Evolutionary conservation across 192 early-diverging fungal species (phyloP).

Genomic region (Tieghemiomyces parasiticus): DNA sequence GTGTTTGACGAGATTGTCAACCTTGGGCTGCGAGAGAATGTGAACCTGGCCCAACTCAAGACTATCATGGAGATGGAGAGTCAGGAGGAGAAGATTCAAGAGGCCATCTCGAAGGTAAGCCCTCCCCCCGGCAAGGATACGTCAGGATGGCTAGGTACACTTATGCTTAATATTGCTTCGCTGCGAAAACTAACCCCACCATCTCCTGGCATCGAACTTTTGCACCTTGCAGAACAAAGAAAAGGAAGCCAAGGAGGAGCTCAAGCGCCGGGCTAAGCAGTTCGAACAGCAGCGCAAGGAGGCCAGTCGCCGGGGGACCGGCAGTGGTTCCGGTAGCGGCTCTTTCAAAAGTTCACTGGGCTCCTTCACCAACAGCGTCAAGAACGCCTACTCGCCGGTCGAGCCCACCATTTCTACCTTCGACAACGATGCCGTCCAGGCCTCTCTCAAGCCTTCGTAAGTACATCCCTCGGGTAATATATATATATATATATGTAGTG

Average conservation of each 20-base stretch:
- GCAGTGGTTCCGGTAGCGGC: constrained; percentile 16
- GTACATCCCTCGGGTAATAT: too few species aligned
- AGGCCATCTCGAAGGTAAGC: constrained; percentile 72
- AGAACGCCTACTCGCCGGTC: constrained; percentile 12
- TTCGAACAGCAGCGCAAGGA: constrained; percentile 85
- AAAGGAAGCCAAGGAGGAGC: constrained; percentile 91
- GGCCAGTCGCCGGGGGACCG: constrained; percentile 37
- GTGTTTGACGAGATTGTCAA: constrained; percentile 95
- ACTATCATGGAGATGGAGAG: constrained; percentile 96
- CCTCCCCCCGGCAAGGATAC: too few species aligned
- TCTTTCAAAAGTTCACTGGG: constrained; percentile 14
- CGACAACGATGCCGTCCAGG: background rate
- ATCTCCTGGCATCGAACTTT: too few species aligned
- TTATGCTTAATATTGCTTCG: too few species aligned
- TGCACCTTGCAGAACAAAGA: constrained; percentile 75
- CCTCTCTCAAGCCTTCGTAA: background rate
- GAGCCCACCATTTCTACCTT: background rate
- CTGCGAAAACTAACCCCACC: too few species aligned
- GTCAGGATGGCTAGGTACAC: too few species aligned
- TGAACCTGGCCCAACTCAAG: constrained; percentile 79
- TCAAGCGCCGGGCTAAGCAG: constrained; percentile 79
- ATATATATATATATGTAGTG: too few species aligned
- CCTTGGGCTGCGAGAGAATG: constrained; percentile 81
- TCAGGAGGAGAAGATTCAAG: constrained; percentile 94
- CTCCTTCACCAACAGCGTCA: constrained; percentile 17